Conservation (phyloP, 2,329 filamentous ascomycete genomes). For the Cercospora citrullina region DNA sequence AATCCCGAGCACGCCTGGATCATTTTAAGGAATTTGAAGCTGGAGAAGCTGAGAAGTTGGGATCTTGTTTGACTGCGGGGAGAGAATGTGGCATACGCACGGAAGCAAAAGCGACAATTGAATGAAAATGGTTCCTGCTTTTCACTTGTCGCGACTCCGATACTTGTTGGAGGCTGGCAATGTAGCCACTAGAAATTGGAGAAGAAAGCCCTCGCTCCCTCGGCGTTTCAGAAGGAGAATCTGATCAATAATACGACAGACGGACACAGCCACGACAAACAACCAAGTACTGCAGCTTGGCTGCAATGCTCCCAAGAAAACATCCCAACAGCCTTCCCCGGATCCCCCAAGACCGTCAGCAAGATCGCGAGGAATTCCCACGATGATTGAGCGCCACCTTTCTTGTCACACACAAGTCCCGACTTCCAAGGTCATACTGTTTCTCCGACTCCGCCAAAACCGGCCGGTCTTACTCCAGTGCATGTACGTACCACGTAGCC, state of each 20-base stretch:
- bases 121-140: background rate
- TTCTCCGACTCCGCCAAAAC: background rate
- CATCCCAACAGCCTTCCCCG: background rate
- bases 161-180: too few relatives aligned
- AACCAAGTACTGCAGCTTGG: background rate
- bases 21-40: background rate
- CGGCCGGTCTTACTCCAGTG: too few relatives aligned
- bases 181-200: too few relatives aligned
- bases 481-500: too few relatives aligned
- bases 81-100: background rate
- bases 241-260: background rate
- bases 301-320: background rate
- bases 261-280: background rate
- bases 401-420: background rate
- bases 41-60: background rate
- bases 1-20: constrained; percentile 21
- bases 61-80: background rate
- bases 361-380: background rate
- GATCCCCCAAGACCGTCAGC: background rate
- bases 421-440: background rate
- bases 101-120: background rate
- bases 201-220: background rate
- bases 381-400: background rate
- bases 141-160: background rate
- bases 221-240: background rate